These are phyloP conservation scores for Hortiboletus campestris DNA, from an alignment of 768 basidiomycete genomes.

Conservation along the genomic window DNA sequence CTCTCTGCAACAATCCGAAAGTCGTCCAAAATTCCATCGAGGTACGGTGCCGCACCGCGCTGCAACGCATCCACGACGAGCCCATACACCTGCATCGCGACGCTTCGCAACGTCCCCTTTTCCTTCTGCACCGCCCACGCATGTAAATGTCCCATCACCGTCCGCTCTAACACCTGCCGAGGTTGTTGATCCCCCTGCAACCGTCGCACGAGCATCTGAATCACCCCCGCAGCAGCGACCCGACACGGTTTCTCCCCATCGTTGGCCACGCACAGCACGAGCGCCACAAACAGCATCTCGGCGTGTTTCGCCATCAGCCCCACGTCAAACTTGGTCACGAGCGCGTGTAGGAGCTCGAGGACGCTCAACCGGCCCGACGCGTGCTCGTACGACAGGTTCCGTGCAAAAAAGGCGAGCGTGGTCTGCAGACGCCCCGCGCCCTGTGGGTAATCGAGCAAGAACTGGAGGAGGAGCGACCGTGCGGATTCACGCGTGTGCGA, in stretches of 20 bases:
- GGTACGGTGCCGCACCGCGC: conserved; percentile 42
- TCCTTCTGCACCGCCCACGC: conserved; percentile 70
- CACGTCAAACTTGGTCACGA: conserved; percentile 81
- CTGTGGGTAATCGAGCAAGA: conserved; percentile 96
- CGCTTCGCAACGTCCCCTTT: conserved; percentile 61
- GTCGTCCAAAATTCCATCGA: conserved; percentile 54
- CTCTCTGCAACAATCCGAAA: conserved; percentile 36
- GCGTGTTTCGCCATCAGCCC: conserved; percentile 74
- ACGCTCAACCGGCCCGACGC: conserved; percentile 93
- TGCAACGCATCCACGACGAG: conserved; percentile 71
- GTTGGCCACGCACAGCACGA: conserved; percentile 92
- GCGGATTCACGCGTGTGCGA: conserved; percentile 88
- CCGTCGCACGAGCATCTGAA: conserved; percentile 72
- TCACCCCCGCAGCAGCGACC: conserved; percentile 80
- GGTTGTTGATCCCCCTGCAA: conserved; percentile 52
- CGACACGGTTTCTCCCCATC: conserved; percentile 89
- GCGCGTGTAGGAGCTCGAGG: conserved; percentile 84
- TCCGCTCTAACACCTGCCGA: conserved; percentile 47
- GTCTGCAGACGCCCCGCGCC: conserved; percentile 86
- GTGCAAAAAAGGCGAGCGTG: conserved; percentile 88
- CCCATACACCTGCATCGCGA: conserved; percentile 82
- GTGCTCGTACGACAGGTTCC: conserved; percentile 86
- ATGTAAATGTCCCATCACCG: conserved; percentile 69
- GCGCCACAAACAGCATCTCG: conserved; percentile 85
- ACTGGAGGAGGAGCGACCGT: conserved; percentile 84